Evolutionary conservation across 257 asterid genomes (phyloP).

Genomic region (Solanum etuberosum): DNA sequence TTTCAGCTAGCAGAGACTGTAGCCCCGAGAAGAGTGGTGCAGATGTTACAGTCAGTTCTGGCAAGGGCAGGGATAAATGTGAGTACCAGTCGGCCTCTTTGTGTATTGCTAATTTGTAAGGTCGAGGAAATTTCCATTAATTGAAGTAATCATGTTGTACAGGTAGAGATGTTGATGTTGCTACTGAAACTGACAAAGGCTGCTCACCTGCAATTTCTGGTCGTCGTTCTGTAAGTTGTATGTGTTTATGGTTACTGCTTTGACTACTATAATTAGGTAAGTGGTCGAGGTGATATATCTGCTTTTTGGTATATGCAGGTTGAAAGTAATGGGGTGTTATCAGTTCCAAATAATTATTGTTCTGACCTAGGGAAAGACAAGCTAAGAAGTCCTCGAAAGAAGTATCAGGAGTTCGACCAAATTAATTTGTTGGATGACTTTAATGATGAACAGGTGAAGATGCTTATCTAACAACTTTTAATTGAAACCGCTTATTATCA

Average conservation of each 20-base stretch:
- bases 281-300: slow-evolving; percentile 41
- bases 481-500: not conserved
- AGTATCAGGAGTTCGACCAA: slow-evolving; percentile 35
- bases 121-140: not conserved
- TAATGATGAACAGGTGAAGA: slow-evolving; percentile 67
- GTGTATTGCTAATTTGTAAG: not conserved
- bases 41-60: slow-evolving; percentile 9
- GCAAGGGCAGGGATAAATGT: slow-evolving; percentile 32
- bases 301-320: slow-evolving; percentile 37
- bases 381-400: slow-evolving; percentile 27
- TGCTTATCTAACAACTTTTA: not conserved
- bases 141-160: slow-evolving; percentile 9
- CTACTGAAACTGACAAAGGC: slow-evolving; percentile 23
- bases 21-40: slow-evolving; percentile 26
- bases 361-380: slow-evolving; percentile 26
- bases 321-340: slow-evolving; percentile 67
- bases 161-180: slow-evolving; percentile 38
- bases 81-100: not conserved
- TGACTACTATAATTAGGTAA: slow-evolving; percentile 25
- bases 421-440: slow-evolving; percentile 38
- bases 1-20: slow-evolving; percentile 51
- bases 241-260: slow-evolving; percentile 59
- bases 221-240: slow-evolving; percentile 99
- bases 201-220: slow-evolving; percentile 47
- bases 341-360: slow-evolving; percentile 30